Conservation (phyloP, 495 filamentous ascomycete species). For the Rostrohypoxylon terebratum region DNA sequence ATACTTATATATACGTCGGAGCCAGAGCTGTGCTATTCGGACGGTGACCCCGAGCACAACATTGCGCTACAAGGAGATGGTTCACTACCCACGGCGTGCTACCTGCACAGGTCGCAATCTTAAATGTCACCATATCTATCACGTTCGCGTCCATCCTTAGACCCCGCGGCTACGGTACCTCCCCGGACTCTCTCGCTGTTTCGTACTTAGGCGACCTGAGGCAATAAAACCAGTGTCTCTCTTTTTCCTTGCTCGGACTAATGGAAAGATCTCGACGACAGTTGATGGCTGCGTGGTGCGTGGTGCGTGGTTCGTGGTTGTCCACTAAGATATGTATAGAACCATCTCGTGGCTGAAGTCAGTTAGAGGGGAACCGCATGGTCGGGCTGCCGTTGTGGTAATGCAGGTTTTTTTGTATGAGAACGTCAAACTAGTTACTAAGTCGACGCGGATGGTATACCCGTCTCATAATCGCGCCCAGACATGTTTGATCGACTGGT, state of each 20-base stretch:
- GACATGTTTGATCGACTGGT: slow-evolving; percentile 4
- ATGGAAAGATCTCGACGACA: slow-evolving; percentile 26
- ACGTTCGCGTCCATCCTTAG: slow-evolving; percentile 25
- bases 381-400: slow-evolving; percentile 4
- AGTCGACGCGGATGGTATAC: slow-evolving; percentile 8
- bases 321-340: slow-evolving; percentile 14
- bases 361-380: slow-evolving; percentile 2
- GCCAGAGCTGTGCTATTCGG: slow-evolving; percentile 25
- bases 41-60: slow-evolving; percentile 29
- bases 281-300: slow-evolving; percentile 12
- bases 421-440: not conserved
- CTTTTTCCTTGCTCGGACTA: slow-evolving; percentile 23
- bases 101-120: slow-evolving; percentile 28
- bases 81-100: slow-evolving; percentile 23
- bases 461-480: slow-evolving; percentile 13
- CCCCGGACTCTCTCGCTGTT: not conserved
- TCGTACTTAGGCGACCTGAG: slow-evolving; percentile 14
- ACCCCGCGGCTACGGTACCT: slow-evolving; percentile 20
- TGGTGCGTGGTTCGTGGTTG: slow-evolving; percentile 6
- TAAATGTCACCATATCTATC: slow-evolving; percentile 37
- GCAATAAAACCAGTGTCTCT: slow-evolving; percentile 12
- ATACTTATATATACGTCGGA: slow-evolving; percentile 35
- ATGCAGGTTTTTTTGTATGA: slow-evolving; percentile 10
- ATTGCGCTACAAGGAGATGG: slow-evolving; percentile 27
- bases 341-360: slow-evolving; percentile 16